Conservation (phyloP, 2,329 filamentous ascomycete species). For the Phaeomoniella chlamydospora region DNA sequence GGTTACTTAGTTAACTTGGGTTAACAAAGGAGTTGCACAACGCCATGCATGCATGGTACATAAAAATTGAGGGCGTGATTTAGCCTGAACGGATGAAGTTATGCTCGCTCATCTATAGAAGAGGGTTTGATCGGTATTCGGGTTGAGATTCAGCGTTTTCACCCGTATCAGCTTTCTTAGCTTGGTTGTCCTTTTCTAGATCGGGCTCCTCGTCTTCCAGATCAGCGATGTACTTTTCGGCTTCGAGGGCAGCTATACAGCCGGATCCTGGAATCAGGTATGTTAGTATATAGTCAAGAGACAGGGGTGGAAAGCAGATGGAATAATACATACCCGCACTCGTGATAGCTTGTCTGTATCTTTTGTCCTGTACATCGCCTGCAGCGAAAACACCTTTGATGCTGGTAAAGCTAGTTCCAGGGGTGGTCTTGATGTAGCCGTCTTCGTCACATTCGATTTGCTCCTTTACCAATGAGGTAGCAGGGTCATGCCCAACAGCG, state of each 20-base stretch:
- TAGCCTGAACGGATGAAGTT: too few species aligned
- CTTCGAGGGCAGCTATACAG: slow-evolving; percentile 89
- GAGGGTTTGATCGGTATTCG: slow-evolving; percentile 50
- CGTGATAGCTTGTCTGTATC: slow-evolving; percentile 93
- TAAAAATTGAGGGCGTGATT: too few species aligned
- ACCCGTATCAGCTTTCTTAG: slow-evolving; percentile 33
- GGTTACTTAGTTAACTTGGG: too few species aligned
- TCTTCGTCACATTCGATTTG: slow-evolving; percentile 81
- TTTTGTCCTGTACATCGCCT: slow-evolving; percentile 97
- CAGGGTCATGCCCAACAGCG: slow-evolving; percentile 91
- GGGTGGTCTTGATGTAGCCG: slow-evolving; percentile 78
- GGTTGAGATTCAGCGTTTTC: slow-evolving; percentile 33
- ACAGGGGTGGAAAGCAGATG: slow-evolving; percentile 1
- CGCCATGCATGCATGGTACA: too few species aligned
- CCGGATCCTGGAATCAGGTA: slow-evolving; percentile 52
- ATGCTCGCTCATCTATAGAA: slow-evolving; percentile 44
- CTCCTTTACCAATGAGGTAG: slow-evolving; percentile 76
- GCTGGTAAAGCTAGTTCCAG: slow-evolving; percentile 78
- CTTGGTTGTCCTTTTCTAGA: slow-evolving; percentile 29
- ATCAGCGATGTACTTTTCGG: slow-evolving; percentile 83
- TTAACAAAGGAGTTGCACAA: too few species aligned
- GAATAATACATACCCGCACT: slow-evolving; percentile 60
- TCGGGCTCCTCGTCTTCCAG: slow-evolving; percentile 39
- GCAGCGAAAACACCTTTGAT: slow-evolving; percentile 89
- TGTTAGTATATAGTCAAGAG: slow-evolving; percentile 9